Conservation (phyloP, 345 rosid genomes). For the Garcia nutans region DNA sequence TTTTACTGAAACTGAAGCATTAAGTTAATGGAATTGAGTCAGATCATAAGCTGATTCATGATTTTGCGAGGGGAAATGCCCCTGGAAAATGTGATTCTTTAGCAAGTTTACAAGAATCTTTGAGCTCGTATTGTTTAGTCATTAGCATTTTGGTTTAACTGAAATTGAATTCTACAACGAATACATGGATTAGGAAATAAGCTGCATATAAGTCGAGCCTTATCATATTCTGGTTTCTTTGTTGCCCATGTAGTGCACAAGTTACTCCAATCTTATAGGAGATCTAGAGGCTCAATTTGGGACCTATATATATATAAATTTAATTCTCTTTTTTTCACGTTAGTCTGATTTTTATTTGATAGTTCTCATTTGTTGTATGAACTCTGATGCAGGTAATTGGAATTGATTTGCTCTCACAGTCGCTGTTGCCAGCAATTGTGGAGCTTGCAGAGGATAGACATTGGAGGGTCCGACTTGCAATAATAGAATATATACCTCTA, state of each 20-base stretch:
- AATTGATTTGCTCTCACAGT: slow-evolving; percentile 90
- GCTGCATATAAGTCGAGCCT: background rate
- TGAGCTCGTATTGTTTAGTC: background rate
- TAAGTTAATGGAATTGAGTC: background rate
- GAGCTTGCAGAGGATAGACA: slow-evolving; percentile 99
- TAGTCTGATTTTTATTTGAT: background rate
- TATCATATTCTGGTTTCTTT: background rate
- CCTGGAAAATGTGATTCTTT: background rate
- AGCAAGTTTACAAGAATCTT: background rate
- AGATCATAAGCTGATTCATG: background rate
- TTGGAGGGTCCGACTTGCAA: slow-evolving; percentile 95
- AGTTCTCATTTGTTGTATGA: background rate
- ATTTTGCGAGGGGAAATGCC: background rate
- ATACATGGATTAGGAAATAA: background rate
- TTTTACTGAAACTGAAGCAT: background rate
- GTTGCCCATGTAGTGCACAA: background rate
- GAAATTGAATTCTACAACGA: background rate
- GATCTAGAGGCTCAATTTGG: background rate
- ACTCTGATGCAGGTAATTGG: slow-evolving; percentile 72
- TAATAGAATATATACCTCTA: slow-evolving; percentile 91
- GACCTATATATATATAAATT: background rate
- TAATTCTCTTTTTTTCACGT: background rate
- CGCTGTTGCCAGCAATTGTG: slow-evolving; percentile 89
- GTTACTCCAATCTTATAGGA: background rate
- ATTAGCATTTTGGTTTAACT: background rate